Percentiles rank a stretch among this genome's conserved stretches.
Conservation (phyloP, 192 early-diverging fungal species). For the Polychytrium aggregatum region DNA sequence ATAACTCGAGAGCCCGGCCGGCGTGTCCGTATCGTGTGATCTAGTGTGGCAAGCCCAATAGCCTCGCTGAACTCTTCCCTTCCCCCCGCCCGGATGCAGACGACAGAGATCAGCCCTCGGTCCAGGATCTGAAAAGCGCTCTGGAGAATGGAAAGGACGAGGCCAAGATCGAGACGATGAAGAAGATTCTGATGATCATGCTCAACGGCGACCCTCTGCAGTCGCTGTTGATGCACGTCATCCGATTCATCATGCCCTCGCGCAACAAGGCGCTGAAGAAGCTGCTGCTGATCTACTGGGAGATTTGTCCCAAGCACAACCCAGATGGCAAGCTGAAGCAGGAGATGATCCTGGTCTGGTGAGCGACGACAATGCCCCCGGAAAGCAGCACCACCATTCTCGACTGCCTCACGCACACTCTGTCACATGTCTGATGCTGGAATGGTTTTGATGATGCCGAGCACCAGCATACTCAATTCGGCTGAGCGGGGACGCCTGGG, state of each 20-base stretch:
- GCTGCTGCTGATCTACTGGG: slow-evolving; percentile 92
- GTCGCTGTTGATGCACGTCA: slow-evolving; percentile 91
- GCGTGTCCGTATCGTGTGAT: too few relatives aligned
- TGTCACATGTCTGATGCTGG: too few relatives aligned
- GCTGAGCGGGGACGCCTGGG: too few relatives aligned
- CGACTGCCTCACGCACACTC: too few relatives aligned
- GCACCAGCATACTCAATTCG: too few relatives aligned
- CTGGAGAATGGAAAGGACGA: slow-evolving; percentile 91
- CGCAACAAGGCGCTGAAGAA: slow-evolving; percentile 97
- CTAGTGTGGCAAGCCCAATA: too few relatives aligned
- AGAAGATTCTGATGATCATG: slow-evolving; percentile 79
- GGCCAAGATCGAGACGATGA: slow-evolving; percentile 88
- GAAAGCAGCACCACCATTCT: too few relatives aligned
- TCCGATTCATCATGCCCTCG: slow-evolving; percentile 93
- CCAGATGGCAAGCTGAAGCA: slow-evolving; percentile 88
- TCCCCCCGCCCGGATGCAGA: too few relatives aligned
- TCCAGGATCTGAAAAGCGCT: slow-evolving; percentile 59
- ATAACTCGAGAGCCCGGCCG: too few relatives aligned
- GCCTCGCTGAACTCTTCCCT: too few relatives aligned
- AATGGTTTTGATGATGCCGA: too few relatives aligned
- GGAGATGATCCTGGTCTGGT: slow-evolving; percentile 88
- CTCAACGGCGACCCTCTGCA: slow-evolving; percentile 82
- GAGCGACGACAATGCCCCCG: too few relatives aligned
- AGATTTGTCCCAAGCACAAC: slow-evolving; percentile 86
- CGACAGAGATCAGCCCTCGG: slow-evolving; percentile 57